A percentile compares a stretch with the other conserved stretches of the same genome.
Evolutionary conservation across 2,329 filamentous ascomycete genomes (phyloP).

Genomic region (Phialophora tarda): DNA sequence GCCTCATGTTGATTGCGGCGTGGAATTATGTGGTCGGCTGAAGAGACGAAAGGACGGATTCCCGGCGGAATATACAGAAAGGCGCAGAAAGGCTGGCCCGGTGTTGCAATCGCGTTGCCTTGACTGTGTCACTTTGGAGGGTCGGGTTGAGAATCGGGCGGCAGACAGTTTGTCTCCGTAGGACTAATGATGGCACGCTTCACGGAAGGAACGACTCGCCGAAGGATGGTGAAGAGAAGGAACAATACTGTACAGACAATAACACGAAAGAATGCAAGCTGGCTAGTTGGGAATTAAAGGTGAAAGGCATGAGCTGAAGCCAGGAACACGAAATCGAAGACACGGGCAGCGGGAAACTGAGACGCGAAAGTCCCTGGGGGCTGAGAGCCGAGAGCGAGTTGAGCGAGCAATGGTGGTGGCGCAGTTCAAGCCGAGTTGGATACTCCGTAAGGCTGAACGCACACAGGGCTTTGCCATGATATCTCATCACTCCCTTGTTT

Average conservation of each 20-base stretch:
- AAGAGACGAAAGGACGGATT: slow-evolving; percentile 3
- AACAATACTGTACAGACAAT: slow-evolving; percentile 1
- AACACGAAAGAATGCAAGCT: neutral
- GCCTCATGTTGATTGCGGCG: slow-evolving; percentile 29
- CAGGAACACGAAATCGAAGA: slow-evolving; percentile 7
- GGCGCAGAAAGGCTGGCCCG: neutral
- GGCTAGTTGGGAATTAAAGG: neutral
- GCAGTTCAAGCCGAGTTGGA: neutral
- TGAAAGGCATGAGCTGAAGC: slow-evolving; percentile 7
- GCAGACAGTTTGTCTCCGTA: slow-evolving; percentile 10
- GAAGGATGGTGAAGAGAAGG: neutral
- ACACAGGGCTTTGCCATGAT: neutral
- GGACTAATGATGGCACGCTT: slow-evolving; percentile 2
- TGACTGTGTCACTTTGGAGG: slow-evolving; percentile 7
- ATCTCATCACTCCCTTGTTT: neutral
- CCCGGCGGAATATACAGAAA: neutral
- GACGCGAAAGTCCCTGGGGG: neutral
- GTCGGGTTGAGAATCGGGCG: neutral
- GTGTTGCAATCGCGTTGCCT: slow-evolving; percentile 5
- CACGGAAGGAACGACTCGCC: neutral
- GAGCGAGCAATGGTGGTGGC: neutral
- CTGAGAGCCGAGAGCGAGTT: neutral
- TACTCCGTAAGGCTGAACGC: neutral
- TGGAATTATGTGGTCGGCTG: neutral
- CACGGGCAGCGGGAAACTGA: slow-evolving; percentile 5